Conservation (phyloP, 306 rosid genomes). For the Pyrus betulifolia region DNA sequence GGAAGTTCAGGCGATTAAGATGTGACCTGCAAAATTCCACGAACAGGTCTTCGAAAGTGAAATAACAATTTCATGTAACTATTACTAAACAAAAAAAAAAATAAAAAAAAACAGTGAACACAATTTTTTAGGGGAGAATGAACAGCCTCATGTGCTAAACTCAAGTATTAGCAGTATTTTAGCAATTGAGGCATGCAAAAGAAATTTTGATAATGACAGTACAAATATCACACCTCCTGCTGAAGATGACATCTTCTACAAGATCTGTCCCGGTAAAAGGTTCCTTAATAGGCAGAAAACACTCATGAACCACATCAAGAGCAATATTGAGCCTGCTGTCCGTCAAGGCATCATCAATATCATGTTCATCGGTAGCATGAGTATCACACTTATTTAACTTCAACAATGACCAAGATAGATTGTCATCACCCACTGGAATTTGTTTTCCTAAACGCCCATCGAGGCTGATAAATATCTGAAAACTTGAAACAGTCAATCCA, state of each 20-base stretch:
- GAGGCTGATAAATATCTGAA: constrained; percentile 57
- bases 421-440: constrained; percentile 36
- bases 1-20: constrained; percentile 73
- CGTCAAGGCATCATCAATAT: constrained; percentile 19
- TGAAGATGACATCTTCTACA: constrained; percentile 60
- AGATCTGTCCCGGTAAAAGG: constrained; percentile 49
- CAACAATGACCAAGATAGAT: constrained; percentile 70
- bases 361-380: constrained; percentile 6
- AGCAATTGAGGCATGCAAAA: background rate
- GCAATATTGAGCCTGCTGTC: constrained; percentile 78
- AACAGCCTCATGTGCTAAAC: background rate
- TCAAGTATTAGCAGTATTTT: background rate
- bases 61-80: too few species aligned
- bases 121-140: background rate
- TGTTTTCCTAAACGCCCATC: constrained; percentile 42
- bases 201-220: constrained; percentile 7
- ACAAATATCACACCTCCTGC: constrained; percentile 50
- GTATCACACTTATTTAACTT: constrained; percentile 30
- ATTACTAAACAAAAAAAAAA: background rate
- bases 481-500: constrained; percentile 17
- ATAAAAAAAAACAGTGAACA: background rate
- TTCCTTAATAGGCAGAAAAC: constrained; percentile 81
- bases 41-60: background rate
- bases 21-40: constrained; percentile 44
- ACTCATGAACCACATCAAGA: constrained; percentile 75